Evolutionary conservation across 2,329 filamentous ascomycete species (phyloP).

Genomic region (Aspergillus chevalieri): DNA sequence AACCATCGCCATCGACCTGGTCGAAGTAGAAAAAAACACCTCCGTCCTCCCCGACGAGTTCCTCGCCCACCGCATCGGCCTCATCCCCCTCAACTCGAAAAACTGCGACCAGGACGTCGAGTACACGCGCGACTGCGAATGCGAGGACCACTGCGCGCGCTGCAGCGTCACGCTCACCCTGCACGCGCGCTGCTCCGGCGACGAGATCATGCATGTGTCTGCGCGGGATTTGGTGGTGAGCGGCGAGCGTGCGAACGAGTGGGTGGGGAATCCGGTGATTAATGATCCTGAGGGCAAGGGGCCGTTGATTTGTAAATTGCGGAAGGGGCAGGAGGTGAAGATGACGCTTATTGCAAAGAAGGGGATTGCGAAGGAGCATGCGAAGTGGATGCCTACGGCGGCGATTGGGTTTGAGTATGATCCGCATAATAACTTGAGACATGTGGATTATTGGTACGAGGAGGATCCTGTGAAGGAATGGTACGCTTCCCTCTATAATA

Average conservation of each 20-base stretch:
- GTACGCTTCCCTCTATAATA: constrained; percentile 39
- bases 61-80: constrained; percentile 82
- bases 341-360: constrained; percentile 94
- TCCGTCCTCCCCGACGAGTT: constrained; percentile 97
- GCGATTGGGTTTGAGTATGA: constrained; percentile 98
- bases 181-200: constrained; percentile 76
- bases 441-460: constrained; percentile 94
- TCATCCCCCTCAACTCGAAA: constrained; percentile 80
- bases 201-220: constrained; percentile 90
- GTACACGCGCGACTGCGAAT: constrained; percentile 92
- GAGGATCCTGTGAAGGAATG: constrained; percentile 75
- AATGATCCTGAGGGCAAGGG: constrained; percentile 76
- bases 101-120: constrained; percentile 72
- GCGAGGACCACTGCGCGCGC: constrained; percentile 87
- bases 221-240: constrained; percentile 77
- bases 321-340: constrained; percentile 82
- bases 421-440: constrained; percentile 89
- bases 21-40: constrained; percentile 87
- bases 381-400: constrained; percentile 91
- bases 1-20: constrained; percentile 88
- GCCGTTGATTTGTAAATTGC: constrained; percentile 80
- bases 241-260: constrained; percentile 63
- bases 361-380: constrained; percentile 97
- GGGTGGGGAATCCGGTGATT: constrained; percentile 75
- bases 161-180: constrained; percentile 82